These are phyloP conservation scores for Elongisporangium senticosum DNA, from an alignment of 352 stramenopile species.

Conservation along the genomic window DNA sequence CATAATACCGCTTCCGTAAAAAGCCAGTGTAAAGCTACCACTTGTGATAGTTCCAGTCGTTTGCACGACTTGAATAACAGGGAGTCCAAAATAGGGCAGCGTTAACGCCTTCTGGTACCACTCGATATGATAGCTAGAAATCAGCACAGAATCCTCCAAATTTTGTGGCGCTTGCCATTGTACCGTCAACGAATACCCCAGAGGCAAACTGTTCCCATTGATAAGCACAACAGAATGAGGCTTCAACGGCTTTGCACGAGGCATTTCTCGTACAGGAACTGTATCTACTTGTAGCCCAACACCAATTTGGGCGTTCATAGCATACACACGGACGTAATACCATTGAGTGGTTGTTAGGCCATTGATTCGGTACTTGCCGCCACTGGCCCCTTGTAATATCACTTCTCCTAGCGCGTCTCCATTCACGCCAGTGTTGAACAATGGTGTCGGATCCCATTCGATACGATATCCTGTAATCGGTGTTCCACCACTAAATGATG, in stretches of 20 bases:
- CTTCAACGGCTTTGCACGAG: conserved; percentile 41
- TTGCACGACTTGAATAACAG: conserved; percentile 44
- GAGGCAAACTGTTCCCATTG: conserved; percentile 30
- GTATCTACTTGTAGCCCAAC: conserved; percentile 36
- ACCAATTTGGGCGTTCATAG: conserved; percentile 53
- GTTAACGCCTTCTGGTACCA: conserved; percentile 60
- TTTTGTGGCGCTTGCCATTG: conserved; percentile 39
- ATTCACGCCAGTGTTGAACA: conserved; percentile 69
- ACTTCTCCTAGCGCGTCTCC: conserved; percentile 46
- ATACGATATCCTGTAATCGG: conserved; percentile 87
- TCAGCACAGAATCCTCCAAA: conserved; percentile 3
- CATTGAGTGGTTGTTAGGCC: conserved; percentile 36
- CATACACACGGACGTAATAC: conserved; percentile 70
- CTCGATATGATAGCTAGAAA: conserved; percentile 53
- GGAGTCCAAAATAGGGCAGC: conserved; percentile 51
- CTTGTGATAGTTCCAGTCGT: conserved; percentile 40
- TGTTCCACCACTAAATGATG: conserved; percentile 83
- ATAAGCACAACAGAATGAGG: conserved; percentile 24
- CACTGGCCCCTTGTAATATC: conserved; percentile 15
- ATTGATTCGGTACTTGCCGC: conserved; percentile 39
- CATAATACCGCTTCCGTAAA: conserved; percentile 17
- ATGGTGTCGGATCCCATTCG: conserved; percentile 80
- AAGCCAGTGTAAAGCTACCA: conserved; percentile 62
- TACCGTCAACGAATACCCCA: conserved; percentile 46
- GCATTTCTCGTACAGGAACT: conserved; percentile 50